Evolutionary conservation across 2,329 filamentous ascomycete genomes (phyloP), one percentile per base, ranked within the genome.

Genomic region (Lasiodiplodia theobromae): DNA sequence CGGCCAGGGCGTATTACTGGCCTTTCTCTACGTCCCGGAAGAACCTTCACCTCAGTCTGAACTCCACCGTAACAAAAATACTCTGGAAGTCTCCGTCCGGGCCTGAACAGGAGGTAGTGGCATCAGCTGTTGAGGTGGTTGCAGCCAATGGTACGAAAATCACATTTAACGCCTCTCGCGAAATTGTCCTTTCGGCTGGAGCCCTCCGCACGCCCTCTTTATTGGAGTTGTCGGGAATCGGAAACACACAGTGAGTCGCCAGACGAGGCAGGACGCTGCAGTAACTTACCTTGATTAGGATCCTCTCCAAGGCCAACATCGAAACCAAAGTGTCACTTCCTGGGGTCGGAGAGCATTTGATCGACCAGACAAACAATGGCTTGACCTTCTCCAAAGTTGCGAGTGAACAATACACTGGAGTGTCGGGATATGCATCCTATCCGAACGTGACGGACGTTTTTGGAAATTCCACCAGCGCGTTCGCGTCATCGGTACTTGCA

Each of bases 1-100:
- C 84, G 49, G 83, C 82, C 4, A 75, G 82, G 18, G 81, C 83
- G 3, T 86, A 83, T 70, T 85, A 84, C 71, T 83, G 77, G 65
- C 82, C 83, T 1, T 52, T 67, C n/a, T 74, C 72, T 51, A 69
- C 75, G 14, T 53, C 68, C 28, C 74, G 83, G 56, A 51, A 73
- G 1, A 86, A 85, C 69, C 74, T 86, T 0, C 72, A 82, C 2
- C 71, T 85, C 1, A 78, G 83, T 31, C 70, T 80, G n/a, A 82
- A 83, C 68, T 81, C 82, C 0, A 76, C 75, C 1, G 83, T 78
- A 0, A 80, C 80, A 40, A 75, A 75, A 23, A 74, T 85, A 16
- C 66, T 81, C 4, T 84, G 81, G 80, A 72, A 16, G 58, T 71
- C 49, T 3, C 14, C 69, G 3, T 16, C 18, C 2, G 25, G 49